These are phyloP conservation scores for Solanum ossicruentum DNA, from an alignment of 257 asterid species.

Conservation along the genomic window DNA sequence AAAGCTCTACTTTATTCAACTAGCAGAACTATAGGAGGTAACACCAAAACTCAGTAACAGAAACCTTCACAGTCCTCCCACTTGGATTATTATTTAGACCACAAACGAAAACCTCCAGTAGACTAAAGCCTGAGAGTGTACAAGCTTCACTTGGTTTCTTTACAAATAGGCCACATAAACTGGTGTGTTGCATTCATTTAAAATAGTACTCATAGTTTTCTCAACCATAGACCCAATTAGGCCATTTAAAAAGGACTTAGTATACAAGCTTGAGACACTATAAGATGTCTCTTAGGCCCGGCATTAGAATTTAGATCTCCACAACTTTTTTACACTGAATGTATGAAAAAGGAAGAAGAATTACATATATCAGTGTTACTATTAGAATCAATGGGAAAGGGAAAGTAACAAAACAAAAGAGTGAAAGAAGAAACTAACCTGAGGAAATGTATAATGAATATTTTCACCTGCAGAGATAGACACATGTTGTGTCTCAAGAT, in stretches of 20 bases:
- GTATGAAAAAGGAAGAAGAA: background rate
- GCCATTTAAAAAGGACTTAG: background rate
- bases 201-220: background rate
- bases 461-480: conserved; percentile 52
- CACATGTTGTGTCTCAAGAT: conserved; percentile 50
- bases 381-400: background rate
- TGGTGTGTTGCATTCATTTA: background rate
- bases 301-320: background rate
- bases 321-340: background rate
- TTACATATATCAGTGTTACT: background rate
- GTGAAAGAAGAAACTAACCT: conserved; percentile 38
- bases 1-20: background rate
- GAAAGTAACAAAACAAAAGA: background rate
- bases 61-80: background rate
- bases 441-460: conserved; percentile 62
- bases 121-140: background rate
- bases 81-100: background rate
- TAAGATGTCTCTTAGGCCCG: background rate
- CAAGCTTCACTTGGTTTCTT: background rate
- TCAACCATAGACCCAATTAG: background rate
- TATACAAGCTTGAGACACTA: background rate
- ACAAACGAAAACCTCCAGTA: background rate
- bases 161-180: background rate
- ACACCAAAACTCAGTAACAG: background rate
- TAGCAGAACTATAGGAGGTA: background rate